phyloP scores from a whole-genome alignment of 1,139 yeast genomes.

The Sugiyamaella pinicola region DNA sequence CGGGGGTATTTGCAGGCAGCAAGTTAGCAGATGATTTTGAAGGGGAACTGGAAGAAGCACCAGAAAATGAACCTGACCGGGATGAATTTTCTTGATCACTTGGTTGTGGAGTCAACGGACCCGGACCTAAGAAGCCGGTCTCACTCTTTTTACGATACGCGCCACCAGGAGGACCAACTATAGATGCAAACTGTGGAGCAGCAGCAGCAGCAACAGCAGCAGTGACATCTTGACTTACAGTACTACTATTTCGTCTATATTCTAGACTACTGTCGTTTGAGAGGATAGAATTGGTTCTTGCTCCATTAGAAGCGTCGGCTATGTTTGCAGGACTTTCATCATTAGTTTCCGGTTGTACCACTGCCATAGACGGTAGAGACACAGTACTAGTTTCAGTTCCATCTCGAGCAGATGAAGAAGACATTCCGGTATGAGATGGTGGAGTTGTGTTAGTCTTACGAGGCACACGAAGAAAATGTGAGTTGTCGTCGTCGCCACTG shows the following conservation, averaged over 20 bases:
- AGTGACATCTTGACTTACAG: constrained; percentile 3
- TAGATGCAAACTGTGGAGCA: background rate
- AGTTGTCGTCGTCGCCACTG: constrained; percentile 2
- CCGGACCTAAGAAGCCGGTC: constrained; percentile 2
- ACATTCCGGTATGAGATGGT: background rate
- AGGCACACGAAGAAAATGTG: constrained; percentile 1
- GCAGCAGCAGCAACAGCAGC: background rate
- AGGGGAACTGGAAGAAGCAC: constrained; percentile 3
- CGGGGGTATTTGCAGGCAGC: constrained; percentile 8
- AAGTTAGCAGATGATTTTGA: background rate
- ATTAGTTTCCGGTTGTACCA: background rate
- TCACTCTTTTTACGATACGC: constrained; percentile 13
- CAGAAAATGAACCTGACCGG: constrained; percentile 8
- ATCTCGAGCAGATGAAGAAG: constrained; percentile 1
- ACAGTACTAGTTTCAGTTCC: background rate
- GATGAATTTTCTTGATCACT: background rate
- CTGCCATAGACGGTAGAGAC: background rate
- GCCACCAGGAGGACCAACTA: constrained; percentile 16
- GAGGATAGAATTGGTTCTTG: constrained; percentile 3
- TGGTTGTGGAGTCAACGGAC: constrained; percentile 1
- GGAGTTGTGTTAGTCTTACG: constrained; percentile 11
- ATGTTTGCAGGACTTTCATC: background rate
- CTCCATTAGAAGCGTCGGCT: constrained; percentile 1
- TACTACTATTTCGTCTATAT: constrained; percentile 9
- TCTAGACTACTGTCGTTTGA: constrained; percentile 16